phyloP scores from a whole-genome alignment of 164 flowering plant genomes.

The Magnolia sinica region DNA sequence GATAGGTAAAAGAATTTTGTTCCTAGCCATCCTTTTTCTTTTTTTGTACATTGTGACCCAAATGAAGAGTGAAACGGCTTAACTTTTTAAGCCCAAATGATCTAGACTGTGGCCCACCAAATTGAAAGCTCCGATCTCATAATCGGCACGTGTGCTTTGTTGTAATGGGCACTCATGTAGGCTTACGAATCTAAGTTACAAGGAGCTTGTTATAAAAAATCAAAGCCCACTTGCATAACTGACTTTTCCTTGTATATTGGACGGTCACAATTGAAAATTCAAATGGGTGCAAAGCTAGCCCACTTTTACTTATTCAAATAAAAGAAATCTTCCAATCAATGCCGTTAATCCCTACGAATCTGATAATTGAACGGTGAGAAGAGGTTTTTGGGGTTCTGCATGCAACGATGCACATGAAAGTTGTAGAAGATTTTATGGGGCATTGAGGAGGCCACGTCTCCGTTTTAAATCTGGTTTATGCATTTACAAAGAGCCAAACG shows the following conservation, averaged over 20 bases:
- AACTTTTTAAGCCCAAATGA: no score
- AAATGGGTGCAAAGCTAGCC: conserved; percentile 11
- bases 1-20: no score
- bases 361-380: no score
- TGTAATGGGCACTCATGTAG: not conserved
- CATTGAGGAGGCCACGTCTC: not conserved
- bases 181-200: not conserved
- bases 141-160: no score
- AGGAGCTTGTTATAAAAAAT: conserved; percentile 3
- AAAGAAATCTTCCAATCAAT: not conserved
- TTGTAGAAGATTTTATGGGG: not conserved
- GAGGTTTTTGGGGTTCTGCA: not conserved
- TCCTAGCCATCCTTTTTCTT: no score
- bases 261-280: not conserved
- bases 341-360: not conserved
- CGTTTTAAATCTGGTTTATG: no score
- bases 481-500: no score
- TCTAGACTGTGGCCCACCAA: no score
- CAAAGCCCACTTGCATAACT: conserved; percentile 15
- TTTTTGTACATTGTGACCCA: no score
- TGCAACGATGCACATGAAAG: not conserved
- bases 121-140: no score
- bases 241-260: not conserved
- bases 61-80: no score
- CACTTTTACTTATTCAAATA: conserved; percentile 9